Evolutionary conservation across 352 stramenopile genomes (phyloP).

Genomic region (Pythium aristosporum): DNA sequence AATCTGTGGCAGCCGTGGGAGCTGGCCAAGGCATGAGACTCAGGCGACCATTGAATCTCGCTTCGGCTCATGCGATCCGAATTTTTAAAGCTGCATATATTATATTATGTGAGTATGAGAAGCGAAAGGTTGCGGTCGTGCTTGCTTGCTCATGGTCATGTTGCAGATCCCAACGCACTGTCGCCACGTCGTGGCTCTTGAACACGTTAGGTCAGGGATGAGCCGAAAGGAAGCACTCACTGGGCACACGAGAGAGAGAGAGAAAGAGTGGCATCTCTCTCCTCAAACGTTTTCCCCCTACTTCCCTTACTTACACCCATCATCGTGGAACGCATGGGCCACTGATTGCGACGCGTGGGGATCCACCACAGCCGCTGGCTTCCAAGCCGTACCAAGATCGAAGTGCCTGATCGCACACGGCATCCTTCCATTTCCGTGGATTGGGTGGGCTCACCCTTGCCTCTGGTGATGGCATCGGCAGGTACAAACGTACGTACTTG

Average conservation of each 20-base stretch:
- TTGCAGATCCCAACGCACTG: too few relatives aligned
- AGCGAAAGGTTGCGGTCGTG: too few relatives aligned
- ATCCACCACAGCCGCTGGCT: constrained; percentile 2
- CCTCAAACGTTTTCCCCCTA: neutral
- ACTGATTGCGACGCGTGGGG: neutral
- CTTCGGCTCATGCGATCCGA: too few relatives aligned
- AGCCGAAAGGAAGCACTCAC: neutral
- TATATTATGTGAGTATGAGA: too few relatives aligned
- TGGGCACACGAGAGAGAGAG: too few relatives aligned
- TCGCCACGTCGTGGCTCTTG: too few relatives aligned
- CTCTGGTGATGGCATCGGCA: constrained; percentile 1
- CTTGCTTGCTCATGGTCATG: too few relatives aligned
- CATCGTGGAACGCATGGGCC: constrained; percentile 10
- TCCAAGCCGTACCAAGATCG: neutral
- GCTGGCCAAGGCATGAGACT: constrained; percentile 47
- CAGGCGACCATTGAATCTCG: neutral
- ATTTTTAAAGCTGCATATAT: too few relatives aligned
- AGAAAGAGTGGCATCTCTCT: constrained; percentile 10
- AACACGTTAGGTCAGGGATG: too few relatives aligned
- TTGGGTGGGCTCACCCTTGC: neutral
- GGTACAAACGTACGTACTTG: neutral
- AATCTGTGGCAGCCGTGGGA: constrained; percentile 80
- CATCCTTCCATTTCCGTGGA: neutral
- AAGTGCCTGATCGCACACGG: neutral
- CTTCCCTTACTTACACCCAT: constrained; percentile 8